These are phyloP conservation scores for Verticillium dahliae DNA, from an alignment of 2,329 filamentous ascomycete genomes.

Conservation along the genomic window DNA sequence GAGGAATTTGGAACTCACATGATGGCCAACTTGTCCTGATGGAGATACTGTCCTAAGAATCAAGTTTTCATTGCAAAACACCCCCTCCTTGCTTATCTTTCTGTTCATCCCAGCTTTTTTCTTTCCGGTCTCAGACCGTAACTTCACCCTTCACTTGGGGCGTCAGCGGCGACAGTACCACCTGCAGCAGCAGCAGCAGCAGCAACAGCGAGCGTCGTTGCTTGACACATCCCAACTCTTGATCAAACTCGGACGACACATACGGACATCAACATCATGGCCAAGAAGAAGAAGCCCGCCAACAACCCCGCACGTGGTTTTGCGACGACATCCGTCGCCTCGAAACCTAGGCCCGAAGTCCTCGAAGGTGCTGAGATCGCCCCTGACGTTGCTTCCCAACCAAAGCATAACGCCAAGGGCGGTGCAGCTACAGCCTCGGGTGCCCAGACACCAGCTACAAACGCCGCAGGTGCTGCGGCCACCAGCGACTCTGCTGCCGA, in stretches of 20 bases:
- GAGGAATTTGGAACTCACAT: not conserved
- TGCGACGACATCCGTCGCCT: slow-evolving; percentile 87
- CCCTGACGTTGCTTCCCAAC: not conserved
- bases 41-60: not conserved
- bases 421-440: not conserved
- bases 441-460: slow-evolving; percentile 12
- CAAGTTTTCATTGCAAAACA: not conserved
- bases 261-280: not conserved
- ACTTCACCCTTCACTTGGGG: not conserved
- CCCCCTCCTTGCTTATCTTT: not conserved
- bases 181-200: not conserved
- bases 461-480: slow-evolving; percentile 15
- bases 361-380: slow-evolving; percentile 22
- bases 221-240: not conserved
- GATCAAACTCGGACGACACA: not conserved
- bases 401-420: not conserved
- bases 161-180: too few species aligned
- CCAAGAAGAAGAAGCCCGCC: slow-evolving; percentile 84
- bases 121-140: not conserved
- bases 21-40: not conserved
- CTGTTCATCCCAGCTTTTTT: not conserved
- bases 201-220: not conserved
- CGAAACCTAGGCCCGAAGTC: slow-evolving; percentile 64
- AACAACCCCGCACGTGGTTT: slow-evolving; percentile 88
- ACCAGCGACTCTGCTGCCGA: slow-evolving; percentile 11